Percentiles rank a stretch among this genome's conserved stretches.
phyloP scores from a whole-genome alignment of 345 rosid species.

The Zanthoxylum bungeanum region DNA sequence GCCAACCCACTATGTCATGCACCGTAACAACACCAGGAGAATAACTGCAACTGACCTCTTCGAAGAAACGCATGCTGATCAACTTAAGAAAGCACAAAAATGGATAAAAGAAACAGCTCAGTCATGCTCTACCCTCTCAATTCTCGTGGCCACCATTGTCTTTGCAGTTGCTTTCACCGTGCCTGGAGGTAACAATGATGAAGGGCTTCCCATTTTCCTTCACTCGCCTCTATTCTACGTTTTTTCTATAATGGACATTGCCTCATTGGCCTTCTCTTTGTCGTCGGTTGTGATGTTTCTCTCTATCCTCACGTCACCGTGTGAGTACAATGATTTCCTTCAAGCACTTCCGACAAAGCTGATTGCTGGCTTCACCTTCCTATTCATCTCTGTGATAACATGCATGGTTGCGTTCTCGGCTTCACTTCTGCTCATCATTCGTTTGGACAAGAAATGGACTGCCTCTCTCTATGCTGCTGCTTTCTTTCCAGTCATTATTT shows the following conservation, averaged over 20 bases:
- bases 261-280: conserved; percentile 20
- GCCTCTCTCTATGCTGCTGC: conserved; percentile 17
- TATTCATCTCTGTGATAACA: conserved; percentile 20
- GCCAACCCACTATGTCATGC: too few relatives aligned
- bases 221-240: conserved; percentile 6
- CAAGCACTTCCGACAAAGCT: conserved; percentile 15
- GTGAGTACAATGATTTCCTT: conserved; percentile 7
- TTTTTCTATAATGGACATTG: conserved; percentile 22
- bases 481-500: conserved; percentile 17
- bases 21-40: too few relatives aligned
- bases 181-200: neutral
- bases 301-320: conserved; percentile 22
- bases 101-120: neutral
- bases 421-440: conserved; percentile 25
- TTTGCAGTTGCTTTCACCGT: neutral
- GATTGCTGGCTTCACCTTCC: conserved; percentile 20
- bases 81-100: too few relatives aligned
- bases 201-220: conserved; percentile 17
- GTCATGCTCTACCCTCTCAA: conserved; percentile 26
- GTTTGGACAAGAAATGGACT: neutral
- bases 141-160: conserved; percentile 1
- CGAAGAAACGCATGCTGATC: too few relatives aligned
- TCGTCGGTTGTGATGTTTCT: conserved; percentile 32
- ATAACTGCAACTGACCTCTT: too few relatives aligned
- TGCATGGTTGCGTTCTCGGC: conserved; percentile 27